These are phyloP conservation scores for Ilyonectria destructans DNA, from an alignment of 2,329 filamentous ascomycete genomes.

Conservation along the genomic window DNA sequence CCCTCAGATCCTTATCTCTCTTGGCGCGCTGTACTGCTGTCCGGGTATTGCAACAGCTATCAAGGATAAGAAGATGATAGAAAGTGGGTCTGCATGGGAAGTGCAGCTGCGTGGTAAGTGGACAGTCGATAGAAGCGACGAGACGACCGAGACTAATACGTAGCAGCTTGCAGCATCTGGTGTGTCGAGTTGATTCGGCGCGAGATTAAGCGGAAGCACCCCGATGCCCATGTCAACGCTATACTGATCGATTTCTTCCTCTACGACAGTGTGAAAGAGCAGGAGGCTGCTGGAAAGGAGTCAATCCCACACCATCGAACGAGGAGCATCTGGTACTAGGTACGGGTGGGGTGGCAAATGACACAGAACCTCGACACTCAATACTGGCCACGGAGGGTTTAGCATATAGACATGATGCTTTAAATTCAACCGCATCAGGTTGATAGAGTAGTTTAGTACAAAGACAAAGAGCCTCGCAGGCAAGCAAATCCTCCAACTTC, in stretches of 20 bases:
- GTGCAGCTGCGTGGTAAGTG: constrained; percentile 84
- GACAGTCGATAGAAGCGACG: not conserved
- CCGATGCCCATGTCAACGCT: constrained; percentile 83
- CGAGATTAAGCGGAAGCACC: constrained; percentile 83
- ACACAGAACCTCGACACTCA: constrained; percentile 25
- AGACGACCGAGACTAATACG: constrained; percentile 27
- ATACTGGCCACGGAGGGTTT: constrained; percentile 28
- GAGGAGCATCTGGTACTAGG: constrained; percentile 93
- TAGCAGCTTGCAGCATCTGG: constrained; percentile 90
- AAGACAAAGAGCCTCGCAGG: constrained; percentile 40
- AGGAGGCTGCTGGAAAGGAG: constrained; percentile 76
- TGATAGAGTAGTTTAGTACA: constrained; percentile 37
- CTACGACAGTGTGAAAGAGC: constrained; percentile 93
- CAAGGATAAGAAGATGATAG: constrained; percentile 74
- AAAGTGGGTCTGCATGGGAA: constrained; percentile 84
- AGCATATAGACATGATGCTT: constrained; percentile 40
- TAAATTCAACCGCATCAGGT: constrained; percentile 19
- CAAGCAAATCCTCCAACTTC: constrained; percentile 30
- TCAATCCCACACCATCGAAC: constrained; percentile 86
- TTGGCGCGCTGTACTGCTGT: constrained; percentile 89
- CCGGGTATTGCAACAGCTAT: constrained; percentile 84
- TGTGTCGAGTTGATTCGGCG: constrained; percentile 90
- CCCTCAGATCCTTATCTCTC: constrained; percentile 89
- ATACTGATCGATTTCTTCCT: constrained; percentile 98
- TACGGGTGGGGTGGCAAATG: constrained; percentile 26